Conservation (phyloP, 2,329 filamentous ascomycete species). For the Elsinoe fawcettii region DNA sequence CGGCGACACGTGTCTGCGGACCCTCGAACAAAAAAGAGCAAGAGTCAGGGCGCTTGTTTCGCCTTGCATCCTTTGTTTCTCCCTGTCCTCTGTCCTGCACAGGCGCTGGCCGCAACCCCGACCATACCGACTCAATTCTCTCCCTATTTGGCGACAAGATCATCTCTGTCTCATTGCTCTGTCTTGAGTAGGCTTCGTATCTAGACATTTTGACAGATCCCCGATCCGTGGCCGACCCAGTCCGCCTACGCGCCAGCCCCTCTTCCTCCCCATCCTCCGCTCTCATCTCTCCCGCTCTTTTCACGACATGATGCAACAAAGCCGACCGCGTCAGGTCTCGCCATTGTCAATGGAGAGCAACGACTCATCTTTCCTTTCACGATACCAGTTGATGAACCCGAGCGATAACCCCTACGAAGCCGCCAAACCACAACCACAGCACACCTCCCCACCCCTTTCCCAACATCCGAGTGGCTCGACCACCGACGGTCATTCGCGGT, state of each 20-base stretch:
- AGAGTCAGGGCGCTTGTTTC: constrained; percentile 12
- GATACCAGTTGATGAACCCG: constrained; percentile 53
- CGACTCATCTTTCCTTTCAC: constrained; percentile 68
- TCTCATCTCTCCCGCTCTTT: background rate
- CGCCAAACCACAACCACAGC: constrained; percentile 24
- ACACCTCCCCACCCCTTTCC: constrained; percentile 29
- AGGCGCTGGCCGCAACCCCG: constrained; percentile 10
- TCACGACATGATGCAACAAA: constrained; percentile 12
- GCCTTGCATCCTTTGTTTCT: constrained; percentile 14
- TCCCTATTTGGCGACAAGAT: background rate
- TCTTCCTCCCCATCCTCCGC: constrained; percentile 3
- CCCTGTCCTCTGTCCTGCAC: constrained; percentile 1
- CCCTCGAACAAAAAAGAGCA: background rate
- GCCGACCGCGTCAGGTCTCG: constrained; percentile 45
- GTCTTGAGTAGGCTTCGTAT: background rate
- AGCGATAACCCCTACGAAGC: constrained; percentile 20
- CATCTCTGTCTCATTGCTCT: constrained; percentile 7
- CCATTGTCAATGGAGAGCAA: constrained; percentile 74
- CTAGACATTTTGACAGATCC: background rate
- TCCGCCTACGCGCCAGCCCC: constrained; percentile 9
- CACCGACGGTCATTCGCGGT: constrained; percentile 23
- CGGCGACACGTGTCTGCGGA: background rate
- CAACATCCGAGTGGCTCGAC: constrained; percentile 35
- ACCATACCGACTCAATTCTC: background rate
- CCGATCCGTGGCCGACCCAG: background rate